These are phyloP conservation scores for Solanum chilense DNA, from an alignment of 257 asterid genomes.

Conservation along the genomic window DNA sequence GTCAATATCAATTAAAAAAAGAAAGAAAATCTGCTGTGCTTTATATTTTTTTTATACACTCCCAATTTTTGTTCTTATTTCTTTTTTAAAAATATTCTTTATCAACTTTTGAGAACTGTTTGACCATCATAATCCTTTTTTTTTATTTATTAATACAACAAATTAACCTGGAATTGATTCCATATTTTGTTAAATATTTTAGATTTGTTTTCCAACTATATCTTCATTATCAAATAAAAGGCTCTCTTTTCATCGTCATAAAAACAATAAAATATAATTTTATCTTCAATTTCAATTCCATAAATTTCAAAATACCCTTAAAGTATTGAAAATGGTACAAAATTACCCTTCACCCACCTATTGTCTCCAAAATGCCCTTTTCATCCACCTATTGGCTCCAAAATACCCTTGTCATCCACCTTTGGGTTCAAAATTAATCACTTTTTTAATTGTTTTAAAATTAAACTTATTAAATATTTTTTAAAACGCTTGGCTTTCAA, in stretches of 20 bases:
- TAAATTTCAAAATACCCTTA: background rate
- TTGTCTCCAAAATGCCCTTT: too few relatives aligned
- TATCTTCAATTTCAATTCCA: background rate
- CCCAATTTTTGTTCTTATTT: background rate
- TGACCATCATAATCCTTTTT: background rate
- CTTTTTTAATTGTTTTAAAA: too few relatives aligned
- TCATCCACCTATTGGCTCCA: too few relatives aligned
- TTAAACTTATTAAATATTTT: too few relatives aligned
- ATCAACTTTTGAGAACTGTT: background rate
- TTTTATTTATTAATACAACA: background rate
- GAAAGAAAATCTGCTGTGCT: too few relatives aligned
- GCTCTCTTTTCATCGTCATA: background rate
- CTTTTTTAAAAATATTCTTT: too few relatives aligned
- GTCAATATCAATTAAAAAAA: background rate
- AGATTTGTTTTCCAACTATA: background rate
- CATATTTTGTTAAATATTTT: background rate
- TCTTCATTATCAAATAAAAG: background rate
- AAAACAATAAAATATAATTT: background rate
- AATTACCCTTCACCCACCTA: too few relatives aligned
- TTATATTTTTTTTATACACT: background rate
- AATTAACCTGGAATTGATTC: background rate
- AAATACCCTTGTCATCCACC: too few relatives aligned
- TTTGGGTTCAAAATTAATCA: too few relatives aligned
- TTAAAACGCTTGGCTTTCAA: too few relatives aligned
- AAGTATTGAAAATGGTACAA: too few relatives aligned